Conservation (phyloP, 139 green algal genomes). For the Axilococcus clingmanii region DNA sequence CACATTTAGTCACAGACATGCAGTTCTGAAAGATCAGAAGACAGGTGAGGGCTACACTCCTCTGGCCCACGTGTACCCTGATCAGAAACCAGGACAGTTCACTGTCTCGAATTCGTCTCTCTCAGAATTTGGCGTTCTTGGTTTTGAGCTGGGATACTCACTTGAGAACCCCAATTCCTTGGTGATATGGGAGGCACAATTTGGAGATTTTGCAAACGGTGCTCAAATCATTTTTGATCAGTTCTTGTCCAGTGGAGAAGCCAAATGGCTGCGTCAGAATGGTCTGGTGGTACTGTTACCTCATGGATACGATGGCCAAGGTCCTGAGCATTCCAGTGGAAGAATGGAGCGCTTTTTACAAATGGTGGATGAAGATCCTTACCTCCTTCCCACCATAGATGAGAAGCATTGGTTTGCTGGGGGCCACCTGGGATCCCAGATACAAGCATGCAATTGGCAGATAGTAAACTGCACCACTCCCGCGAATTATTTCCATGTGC, state of each 20-base stretch:
- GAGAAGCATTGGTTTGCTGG: slow-evolving; percentile 72
- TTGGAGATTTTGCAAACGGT: slow-evolving; percentile 97
- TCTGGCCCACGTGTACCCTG: slow-evolving; percentile 67
- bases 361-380: slow-evolving; percentile 88
- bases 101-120: slow-evolving; percentile 73
- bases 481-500: slow-evolving; percentile 97
- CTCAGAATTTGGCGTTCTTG: slow-evolving; percentile 91
- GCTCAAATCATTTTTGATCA: slow-evolving; percentile 94
- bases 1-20: slow-evolving; percentile 93
- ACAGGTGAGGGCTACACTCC: slow-evolving; percentile 68
- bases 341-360: slow-evolving; percentile 91
- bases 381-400: slow-evolving; percentile 68
- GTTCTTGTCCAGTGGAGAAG: slow-evolving; percentile 87
- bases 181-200: slow-evolving; percentile 95
- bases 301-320: slow-evolving; percentile 97
- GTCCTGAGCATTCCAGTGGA: slow-evolving; percentile 83
- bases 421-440: slow-evolving; percentile 72
- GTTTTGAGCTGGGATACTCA: slow-evolving; percentile 96
- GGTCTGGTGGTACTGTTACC: slow-evolving; percentile 83
- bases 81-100: slow-evolving; percentile 63
- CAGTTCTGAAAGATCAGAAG: slow-evolving; percentile 69
- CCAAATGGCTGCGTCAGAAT: slow-evolving; percentile 87
- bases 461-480: slow-evolving; percentile 93
- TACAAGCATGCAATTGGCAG: slow-evolving; percentile 86
- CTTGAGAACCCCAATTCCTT: slow-evolving; percentile 96